Evolutionary conservation across 176 grass and related monocot species (phyloP).

Genomic region (Carex cristatella): DNA sequence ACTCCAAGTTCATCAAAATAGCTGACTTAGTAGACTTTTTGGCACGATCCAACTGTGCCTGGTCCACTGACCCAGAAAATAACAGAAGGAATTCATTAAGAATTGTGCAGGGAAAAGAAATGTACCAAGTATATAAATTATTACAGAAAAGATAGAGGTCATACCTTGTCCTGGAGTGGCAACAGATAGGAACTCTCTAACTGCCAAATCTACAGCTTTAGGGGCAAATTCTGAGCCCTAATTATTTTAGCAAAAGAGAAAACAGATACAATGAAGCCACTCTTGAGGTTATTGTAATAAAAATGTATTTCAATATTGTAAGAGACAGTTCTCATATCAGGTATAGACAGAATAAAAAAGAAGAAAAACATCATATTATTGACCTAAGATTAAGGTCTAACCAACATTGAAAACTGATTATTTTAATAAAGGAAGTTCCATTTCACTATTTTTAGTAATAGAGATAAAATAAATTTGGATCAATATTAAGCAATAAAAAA

Average conservation of each 20-base stretch:
- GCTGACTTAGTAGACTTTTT: slow-evolving; percentile 79
- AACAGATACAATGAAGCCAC: not conserved
- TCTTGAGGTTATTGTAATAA: not conserved
- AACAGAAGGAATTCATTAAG: slow-evolving; percentile 7
- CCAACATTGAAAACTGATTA: not conserved
- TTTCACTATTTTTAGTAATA: too few relatives aligned
- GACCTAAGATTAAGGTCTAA: not conserved
- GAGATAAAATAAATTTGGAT: too few relatives aligned
- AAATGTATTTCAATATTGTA: not conserved
- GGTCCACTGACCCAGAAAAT: slow-evolving; percentile 57
- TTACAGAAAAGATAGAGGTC: not conserved
- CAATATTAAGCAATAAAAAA: too few relatives aligned
- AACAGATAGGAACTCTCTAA: slow-evolving; percentile 63
- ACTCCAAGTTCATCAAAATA: slow-evolving; percentile 63
- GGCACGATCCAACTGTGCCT: slow-evolving; percentile 70
- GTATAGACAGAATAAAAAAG: not conserved
- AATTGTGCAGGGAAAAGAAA: slow-evolving; percentile 16
- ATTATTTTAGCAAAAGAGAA: slow-evolving; percentile 20
- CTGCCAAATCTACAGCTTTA: slow-evolving; percentile 88
- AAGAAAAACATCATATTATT: not conserved
- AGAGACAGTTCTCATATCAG: not conserved
- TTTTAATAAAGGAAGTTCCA: too few relatives aligned
- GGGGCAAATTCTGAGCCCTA: slow-evolving; percentile 73
- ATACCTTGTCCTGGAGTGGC: slow-evolving; percentile 89
- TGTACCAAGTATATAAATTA: not conserved